These are phyloP conservation scores for Edaphochlamys debaryana DNA, from an alignment of 139 green algal species.

Conservation along the genomic window DNA sequence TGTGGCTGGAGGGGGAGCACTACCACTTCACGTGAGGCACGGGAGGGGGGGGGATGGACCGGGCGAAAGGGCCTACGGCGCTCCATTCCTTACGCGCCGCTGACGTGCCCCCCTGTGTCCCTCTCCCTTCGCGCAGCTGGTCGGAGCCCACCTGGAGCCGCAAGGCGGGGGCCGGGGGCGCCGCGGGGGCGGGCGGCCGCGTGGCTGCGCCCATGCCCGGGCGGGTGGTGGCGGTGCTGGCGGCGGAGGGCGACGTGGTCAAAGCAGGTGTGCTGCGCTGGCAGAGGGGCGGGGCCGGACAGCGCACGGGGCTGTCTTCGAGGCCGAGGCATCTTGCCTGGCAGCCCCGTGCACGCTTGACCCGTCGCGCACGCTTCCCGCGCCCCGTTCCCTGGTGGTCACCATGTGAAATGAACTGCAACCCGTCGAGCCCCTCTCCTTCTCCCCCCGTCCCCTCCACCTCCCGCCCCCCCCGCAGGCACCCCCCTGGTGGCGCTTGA, in stretches of 20 bases:
- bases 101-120: too few species aligned
- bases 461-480: slow-evolving; percentile 11
- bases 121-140: slow-evolving; percentile 53
- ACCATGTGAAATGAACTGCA: too few species aligned
- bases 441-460: too few species aligned
- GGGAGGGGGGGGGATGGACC: background rate
- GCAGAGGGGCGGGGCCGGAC: too few species aligned
- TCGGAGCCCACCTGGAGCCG: slow-evolving; percentile 54
- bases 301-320: too few species aligned
- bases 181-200: slow-evolving; percentile 30
- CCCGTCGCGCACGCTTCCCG: too few species aligned
- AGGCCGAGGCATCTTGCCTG: too few species aligned
- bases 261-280: background rate
- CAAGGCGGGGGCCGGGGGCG: slow-evolving; percentile 38
- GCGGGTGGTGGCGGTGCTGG: slow-evolving; percentile 66
- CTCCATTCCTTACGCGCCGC: too few species aligned
- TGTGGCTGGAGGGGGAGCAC: slow-evolving; percentile 67
- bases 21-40: slow-evolving; percentile 64
- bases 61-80: background rate
- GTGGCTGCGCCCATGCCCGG: slow-evolving; percentile 81
- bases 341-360: too few species aligned
- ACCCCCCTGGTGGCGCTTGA: slow-evolving; percentile 73
- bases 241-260: slow-evolving; percentile 30
- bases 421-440: too few species aligned
- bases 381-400: too few species aligned